Percentiles rank a stretch among this genome's conserved stretches.
phyloP scores from a whole-genome alignment of 2,329 filamentous ascomycete genomes.

The Verticillium longisporum region DNA sequence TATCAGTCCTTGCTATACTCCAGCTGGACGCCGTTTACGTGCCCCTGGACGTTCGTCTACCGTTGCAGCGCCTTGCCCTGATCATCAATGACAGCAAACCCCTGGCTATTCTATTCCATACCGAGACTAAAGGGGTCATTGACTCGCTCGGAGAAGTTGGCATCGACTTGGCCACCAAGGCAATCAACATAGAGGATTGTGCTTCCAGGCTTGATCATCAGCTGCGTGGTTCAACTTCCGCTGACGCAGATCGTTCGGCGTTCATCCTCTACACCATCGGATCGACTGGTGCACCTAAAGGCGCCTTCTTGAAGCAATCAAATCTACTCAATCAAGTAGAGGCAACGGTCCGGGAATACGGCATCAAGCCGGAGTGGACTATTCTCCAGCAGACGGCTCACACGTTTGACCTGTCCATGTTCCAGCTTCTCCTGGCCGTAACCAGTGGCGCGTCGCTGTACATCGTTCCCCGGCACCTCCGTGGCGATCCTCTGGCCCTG shows the following conservation, averaged over 20 bases:
- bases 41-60: slow-evolving; percentile 29
- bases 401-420: slow-evolving; percentile 33
- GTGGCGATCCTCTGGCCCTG: slow-evolving; percentile 26
- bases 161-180: background rate
- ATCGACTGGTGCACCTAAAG: slow-evolving; percentile 30
- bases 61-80: slow-evolving; percentile 19
- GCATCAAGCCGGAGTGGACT: slow-evolving; percentile 8
- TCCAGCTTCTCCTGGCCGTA: slow-evolving; percentile 28
- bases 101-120: slow-evolving; percentile 13
- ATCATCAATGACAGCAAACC: slow-evolving; percentile 22
- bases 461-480: slow-evolving; percentile 20
- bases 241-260: slow-evolving; percentile 9
- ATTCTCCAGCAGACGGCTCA: slow-evolving; percentile 31
- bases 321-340: slow-evolving; percentile 19
- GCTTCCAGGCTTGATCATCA: no score
- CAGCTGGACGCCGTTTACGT: slow-evolving; percentile 29
- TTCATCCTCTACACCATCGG: slow-evolving; percentile 26
- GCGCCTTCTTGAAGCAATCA: slow-evolving; percentile 5
- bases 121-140: background rate
- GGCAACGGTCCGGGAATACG: background rate
- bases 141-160: background rate
- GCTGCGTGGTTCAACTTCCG: background rate
- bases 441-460: slow-evolving; percentile 26
- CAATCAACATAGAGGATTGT: no score
- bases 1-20: slow-evolving; percentile 31